A percentile compares a stretch with the other conserved stretches of the same genome.
Conservation (phyloP, 2,329 filamentous ascomycete genomes). For the Erysiphe pulchra region DNA sequence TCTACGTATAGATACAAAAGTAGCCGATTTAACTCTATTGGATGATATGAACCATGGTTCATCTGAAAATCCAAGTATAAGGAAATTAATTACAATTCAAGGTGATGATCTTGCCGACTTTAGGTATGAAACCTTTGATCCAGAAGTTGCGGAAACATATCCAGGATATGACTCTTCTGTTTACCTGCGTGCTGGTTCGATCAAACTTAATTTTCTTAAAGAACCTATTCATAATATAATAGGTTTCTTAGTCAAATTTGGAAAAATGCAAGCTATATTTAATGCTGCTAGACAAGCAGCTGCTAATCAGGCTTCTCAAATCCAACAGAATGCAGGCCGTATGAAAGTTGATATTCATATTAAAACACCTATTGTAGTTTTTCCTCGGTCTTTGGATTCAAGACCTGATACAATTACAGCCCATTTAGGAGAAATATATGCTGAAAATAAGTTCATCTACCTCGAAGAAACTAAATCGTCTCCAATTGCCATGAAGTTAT, state of each 20-base stretch:
- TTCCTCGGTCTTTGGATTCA: constrained; percentile 51
- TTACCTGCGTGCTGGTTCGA: constrained; percentile 70
- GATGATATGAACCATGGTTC: constrained; percentile 90
- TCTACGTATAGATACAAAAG: constrained; percentile 64
- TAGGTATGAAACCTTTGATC: constrained; percentile 85
- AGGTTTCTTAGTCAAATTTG: constrained; percentile 93
- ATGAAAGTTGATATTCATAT: constrained; percentile 87
- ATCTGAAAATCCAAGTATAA: constrained; percentile 51
- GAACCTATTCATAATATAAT: constrained; percentile 97
- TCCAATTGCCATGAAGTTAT: constrained; percentile 66
- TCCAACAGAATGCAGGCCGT: constrained; percentile 71
- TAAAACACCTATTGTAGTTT: constrained; percentile 88
- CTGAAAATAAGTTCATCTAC: constrained; percentile 73
- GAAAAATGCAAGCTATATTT: constrained; percentile 98
- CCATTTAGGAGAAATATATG: constrained; percentile 91
- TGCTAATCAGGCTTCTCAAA: constrained; percentile 73
- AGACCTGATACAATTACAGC: constrained; percentile 69
- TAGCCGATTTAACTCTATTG: constrained; percentile 69
- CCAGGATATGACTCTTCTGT: constrained; percentile 90
- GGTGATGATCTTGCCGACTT: constrained; percentile 92
- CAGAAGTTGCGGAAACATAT: constrained; percentile 41
- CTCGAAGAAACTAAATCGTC: constrained; percentile 52
- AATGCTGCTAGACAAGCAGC: constrained; percentile 90
- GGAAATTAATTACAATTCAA: constrained; percentile 79
- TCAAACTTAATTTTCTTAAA: constrained; percentile 91